Conservation (phyloP, 1,139 yeast species). For the Magnusiomyces clavatus region DNA sequence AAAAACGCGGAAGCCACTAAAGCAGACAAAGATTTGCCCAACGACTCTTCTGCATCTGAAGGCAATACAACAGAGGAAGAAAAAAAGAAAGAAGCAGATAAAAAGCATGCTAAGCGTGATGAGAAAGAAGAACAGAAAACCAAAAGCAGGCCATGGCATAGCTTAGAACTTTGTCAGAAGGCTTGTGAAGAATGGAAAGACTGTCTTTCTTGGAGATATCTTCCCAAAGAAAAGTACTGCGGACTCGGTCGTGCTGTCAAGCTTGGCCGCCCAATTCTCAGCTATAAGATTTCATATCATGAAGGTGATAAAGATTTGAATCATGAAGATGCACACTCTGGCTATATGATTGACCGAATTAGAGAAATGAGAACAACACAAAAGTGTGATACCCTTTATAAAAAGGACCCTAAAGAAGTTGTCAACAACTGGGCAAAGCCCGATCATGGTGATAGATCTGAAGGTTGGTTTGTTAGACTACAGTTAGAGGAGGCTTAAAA, state of each 20-base stretch:
- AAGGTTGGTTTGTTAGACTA: constrained; percentile 4
- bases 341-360: constrained; percentile 29
- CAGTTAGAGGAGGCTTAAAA: neutral
- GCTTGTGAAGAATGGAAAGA: constrained; percentile 19
- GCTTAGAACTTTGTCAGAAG: constrained; percentile 20
- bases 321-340: constrained; percentile 19
- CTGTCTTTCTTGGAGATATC: constrained; percentile 26
- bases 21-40: neutral
- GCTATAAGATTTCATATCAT: constrained; percentile 10
- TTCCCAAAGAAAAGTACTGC: constrained; percentile 17
- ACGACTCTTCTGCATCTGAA: neutral
- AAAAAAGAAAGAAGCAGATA: constrained; percentile 7
- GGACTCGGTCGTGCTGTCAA: constrained; percentile 13
- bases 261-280: constrained; percentile 8
- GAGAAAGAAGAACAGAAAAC: constrained; percentile 13
- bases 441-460: constrained; percentile 1
- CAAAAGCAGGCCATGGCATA: constrained; percentile 19
- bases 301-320: constrained; percentile 6
- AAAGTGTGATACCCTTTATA: constrained; percentile 20
- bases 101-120: constrained; percentile 13
- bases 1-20: neutral
- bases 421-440: neutral
- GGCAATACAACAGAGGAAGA: constrained; percentile 4
- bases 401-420: neutral
- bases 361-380: constrained; percentile 21